phyloP scores from a whole-genome alignment of 2,329 filamentous ascomycete genomes.

The Neonectria magnoliae region DNA sequence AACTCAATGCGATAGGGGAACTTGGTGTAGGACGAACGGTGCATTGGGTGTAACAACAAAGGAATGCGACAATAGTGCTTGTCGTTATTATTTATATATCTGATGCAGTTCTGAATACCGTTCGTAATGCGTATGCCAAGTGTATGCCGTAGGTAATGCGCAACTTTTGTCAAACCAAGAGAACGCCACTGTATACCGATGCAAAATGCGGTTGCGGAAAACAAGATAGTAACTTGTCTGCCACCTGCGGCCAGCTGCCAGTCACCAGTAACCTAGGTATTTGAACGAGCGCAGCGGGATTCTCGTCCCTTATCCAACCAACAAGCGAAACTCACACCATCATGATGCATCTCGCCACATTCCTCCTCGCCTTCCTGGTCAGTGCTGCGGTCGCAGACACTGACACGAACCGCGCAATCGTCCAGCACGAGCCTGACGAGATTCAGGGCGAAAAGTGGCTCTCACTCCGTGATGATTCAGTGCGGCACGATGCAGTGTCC shows the following conservation, averaged over 20 bases:
- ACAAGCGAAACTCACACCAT: background rate
- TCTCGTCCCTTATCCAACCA: background rate
- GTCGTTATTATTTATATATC: background rate
- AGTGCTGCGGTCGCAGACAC: background rate
- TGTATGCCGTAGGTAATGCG: background rate
- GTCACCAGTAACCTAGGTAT: background rate
- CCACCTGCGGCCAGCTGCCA: background rate
- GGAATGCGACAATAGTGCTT: background rate
- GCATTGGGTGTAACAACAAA: background rate
- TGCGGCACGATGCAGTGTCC: background rate
- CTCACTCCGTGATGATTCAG: background rate
- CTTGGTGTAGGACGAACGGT: background rate
- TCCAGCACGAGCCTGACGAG: background rate
- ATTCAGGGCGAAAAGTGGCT: background rate
- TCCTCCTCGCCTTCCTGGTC: background rate
- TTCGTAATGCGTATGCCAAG: background rate
- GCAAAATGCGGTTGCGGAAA: conserved; percentile 24
- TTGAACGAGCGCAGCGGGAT: background rate
- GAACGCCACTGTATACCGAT: conserved; percentile 29
- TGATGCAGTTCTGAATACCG: background rate
- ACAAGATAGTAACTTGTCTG: background rate
- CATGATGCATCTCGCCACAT: background rate
- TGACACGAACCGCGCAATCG: background rate
- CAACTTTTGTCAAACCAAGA: background rate
- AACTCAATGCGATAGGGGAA: background rate